Conservation (phyloP, 2,329 filamentous ascomycete species). For the Pestalotiopsis fici region DNA sequence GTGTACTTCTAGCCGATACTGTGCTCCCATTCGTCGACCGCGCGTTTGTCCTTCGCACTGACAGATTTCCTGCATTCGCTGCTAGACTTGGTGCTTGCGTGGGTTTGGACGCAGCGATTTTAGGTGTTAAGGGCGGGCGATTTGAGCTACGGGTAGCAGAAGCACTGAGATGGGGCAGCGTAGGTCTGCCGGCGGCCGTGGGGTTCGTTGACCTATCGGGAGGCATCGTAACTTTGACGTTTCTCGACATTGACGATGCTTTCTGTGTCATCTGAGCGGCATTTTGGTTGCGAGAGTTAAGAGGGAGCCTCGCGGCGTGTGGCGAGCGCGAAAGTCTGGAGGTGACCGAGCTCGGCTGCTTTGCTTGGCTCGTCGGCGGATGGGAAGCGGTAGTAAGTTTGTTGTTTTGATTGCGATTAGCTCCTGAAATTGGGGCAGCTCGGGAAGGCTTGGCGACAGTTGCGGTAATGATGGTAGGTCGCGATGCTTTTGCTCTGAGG, state of each 20-base stretch:
- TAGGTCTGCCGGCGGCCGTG: conserved; percentile 50
- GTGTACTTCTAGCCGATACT: conserved; percentile 21
- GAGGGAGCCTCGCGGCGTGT: conserved; percentile 8
- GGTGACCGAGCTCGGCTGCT: neutral
- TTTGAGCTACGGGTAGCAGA: conserved; percentile 56
- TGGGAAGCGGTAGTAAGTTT: neutral
- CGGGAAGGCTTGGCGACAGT: conserved; percentile 9
- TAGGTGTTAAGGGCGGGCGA: conserved; percentile 54
- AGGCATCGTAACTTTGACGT: conserved; percentile 33
- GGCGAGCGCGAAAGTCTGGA: conserved; percentile 2
- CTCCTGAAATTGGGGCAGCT: conserved; percentile 1
- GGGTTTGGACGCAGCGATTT: conserved; percentile 48
- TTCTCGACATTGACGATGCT: conserved; percentile 26
- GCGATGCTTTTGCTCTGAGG: conserved; percentile 5
- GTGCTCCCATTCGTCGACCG: conserved; percentile 25
- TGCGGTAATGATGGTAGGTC: conserved; percentile 10
- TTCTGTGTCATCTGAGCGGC: conserved; percentile 27
- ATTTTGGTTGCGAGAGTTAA: conserved; percentile 39
- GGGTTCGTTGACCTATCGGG: conserved; percentile 47
- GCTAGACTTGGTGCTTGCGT: conserved; percentile 25
- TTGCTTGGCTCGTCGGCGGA: neutral
- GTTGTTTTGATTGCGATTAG: neutral
- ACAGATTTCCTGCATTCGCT: conserved; percentile 45
- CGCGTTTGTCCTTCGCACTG: conserved; percentile 32
- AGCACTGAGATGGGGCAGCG: conserved; percentile 70